These are phyloP conservation scores for Aspergillus avenaceus DNA, from an alignment of 495 filamentous ascomycete species.

Conservation along the genomic window DNA sequence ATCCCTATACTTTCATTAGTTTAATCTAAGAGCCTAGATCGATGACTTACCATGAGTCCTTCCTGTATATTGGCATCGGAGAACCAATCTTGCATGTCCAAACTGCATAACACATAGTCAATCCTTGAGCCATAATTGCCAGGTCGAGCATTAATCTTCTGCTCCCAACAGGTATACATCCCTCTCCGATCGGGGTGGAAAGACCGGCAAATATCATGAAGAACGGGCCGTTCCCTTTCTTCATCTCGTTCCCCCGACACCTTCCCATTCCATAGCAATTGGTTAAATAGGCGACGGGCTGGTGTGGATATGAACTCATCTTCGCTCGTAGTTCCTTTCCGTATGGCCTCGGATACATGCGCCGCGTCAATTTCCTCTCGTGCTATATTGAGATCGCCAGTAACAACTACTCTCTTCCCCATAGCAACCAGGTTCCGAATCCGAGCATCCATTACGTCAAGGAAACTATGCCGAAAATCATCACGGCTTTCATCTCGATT, in stretches of 20 bases:
- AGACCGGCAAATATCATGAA: constrained; percentile 82
- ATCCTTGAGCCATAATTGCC: constrained; percentile 90
- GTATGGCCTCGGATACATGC: constrained; percentile 60
- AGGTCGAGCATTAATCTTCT: constrained; percentile 78
- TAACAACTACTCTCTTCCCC: constrained; percentile 78
- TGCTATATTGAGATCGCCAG: constrained; percentile 89
- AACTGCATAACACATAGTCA: constrained; percentile 85
- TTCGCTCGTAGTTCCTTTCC: constrained; percentile 60
- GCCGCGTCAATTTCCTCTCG: constrained; percentile 71
- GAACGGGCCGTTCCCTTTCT: constrained; percentile 66
- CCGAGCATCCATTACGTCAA: constrained; percentile 73
- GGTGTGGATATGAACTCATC: constrained; percentile 71
- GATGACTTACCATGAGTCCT: constrained; percentile 64
- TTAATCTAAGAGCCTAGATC: background rate
- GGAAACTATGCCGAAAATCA: constrained; percentile 75
- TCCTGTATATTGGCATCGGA: constrained; percentile 89
- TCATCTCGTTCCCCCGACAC: constrained; percentile 67
- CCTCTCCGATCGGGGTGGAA: constrained; percentile 75
- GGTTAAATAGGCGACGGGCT: constrained; percentile 79
- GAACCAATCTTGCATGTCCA: constrained; percentile 81
- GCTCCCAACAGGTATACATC: constrained; percentile 97
- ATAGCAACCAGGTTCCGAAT: constrained; percentile 76
- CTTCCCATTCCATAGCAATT: constrained; percentile 67
- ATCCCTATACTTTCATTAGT: constrained; percentile 54
- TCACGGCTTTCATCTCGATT: constrained; percentile 80